Evolutionary conservation across 164 flowering plant species (phyloP).

Genomic region (Annona cherimola): DNA sequence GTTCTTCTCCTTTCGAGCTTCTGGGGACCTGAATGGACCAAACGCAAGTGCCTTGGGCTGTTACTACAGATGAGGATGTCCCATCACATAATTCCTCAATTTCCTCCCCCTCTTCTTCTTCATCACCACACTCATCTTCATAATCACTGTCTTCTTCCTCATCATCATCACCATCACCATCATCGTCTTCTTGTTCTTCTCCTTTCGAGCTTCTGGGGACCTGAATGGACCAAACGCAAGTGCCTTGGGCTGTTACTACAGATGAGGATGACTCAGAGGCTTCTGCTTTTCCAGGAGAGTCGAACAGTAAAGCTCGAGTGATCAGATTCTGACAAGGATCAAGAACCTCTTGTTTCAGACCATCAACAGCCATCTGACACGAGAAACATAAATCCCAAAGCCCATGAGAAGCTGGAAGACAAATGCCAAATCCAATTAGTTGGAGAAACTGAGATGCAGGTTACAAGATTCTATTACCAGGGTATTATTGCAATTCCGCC

Average conservation of each 20-base stretch:
- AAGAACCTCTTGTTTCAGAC: slow-evolving; percentile 18
- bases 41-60: slow-evolving; percentile 12
- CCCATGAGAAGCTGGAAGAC: neutral
- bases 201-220: no score
- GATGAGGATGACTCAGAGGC: slow-evolving; percentile 36
- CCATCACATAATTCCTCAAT: no score
- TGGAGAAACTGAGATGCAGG: neutral
- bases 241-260: slow-evolving; percentile 26
- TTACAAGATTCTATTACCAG: slow-evolving; percentile 25
- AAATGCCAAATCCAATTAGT: neutral
- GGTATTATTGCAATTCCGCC: slow-evolving; percentile 26
- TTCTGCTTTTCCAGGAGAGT: slow-evolving; percentile 68
- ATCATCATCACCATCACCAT: slow-evolving; percentile 32
- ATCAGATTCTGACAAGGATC: slow-evolving; percentile 35
- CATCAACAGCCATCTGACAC: slow-evolving; percentile 14
- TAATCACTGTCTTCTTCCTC: slow-evolving; percentile 21
- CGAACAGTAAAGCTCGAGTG: slow-evolving; percentile 51
- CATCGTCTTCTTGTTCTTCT: no score
- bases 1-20: no score
- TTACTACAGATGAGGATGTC: slow-evolving; percentile 40
- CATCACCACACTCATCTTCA: slow-evolving; percentile 10
- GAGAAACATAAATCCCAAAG: neutral
- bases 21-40: no score
- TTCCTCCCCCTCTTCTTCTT: no score
- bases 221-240: neutral